A percentile compares a stretch with the other conserved stretches of the same genome.
Conservation (phyloP, 495 filamentous ascomycete species). For the Hypoxylon trugodes region DNA sequence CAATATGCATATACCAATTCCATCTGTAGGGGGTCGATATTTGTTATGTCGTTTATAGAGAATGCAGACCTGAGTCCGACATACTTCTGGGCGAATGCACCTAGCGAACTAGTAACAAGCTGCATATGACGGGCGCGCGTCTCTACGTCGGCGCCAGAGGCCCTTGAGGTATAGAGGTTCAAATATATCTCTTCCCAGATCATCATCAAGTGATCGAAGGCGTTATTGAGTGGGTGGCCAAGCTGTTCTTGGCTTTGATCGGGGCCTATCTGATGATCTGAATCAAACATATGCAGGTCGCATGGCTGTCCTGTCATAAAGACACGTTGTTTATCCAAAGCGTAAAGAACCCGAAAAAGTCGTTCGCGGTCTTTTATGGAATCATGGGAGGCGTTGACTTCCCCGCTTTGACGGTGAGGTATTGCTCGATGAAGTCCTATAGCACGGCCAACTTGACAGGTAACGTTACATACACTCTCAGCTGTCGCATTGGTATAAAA, state of each 20-base stretch:
- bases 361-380: neutral
- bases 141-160: neutral
- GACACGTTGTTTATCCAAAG: slow-evolving; percentile 27
- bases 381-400: neutral
- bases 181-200: slow-evolving; percentile 36
- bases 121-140: slow-evolving; percentile 7
- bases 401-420: neutral
- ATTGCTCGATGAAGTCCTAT: slow-evolving; percentile 22
- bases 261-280: slow-evolving; percentile 13
- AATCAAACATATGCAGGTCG: slow-evolving; percentile 31
- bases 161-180: slow-evolving; percentile 19
- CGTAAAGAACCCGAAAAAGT: slow-evolving; percentile 29
- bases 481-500: slow-evolving; percentile 24
- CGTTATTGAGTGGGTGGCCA: slow-evolving; percentile 6
- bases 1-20: slow-evolving; percentile 26
- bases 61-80: neutral
- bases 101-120: slow-evolving; percentile 2
- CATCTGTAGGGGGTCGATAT: slow-evolving; percentile 2
- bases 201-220: slow-evolving; percentile 28
- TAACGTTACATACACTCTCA: slow-evolving; percentile 24
- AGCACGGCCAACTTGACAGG: slow-evolving; percentile 27
- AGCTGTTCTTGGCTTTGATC: neutral
- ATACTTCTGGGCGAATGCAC: slow-evolving; percentile 13
- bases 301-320: slow-evolving; percentile 31
- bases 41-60: neutral